These are phyloP conservation scores for Symbiodinium natans DNA, from an alignment of 73 alveolate genomes.

Conservation along the genomic window DNA sequence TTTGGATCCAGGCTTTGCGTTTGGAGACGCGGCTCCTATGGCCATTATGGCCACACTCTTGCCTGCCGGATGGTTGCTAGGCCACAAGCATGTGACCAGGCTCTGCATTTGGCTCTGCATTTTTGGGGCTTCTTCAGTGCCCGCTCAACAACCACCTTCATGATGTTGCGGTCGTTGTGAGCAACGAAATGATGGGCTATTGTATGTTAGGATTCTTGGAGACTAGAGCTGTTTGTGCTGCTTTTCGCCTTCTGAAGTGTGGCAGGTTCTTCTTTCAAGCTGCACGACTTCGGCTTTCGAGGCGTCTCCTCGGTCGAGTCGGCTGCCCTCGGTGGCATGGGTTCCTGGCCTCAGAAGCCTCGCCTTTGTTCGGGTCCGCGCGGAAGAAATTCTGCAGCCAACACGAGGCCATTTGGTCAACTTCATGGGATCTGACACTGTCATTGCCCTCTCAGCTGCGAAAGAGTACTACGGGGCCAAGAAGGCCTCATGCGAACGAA, in stretches of 20 bases:
- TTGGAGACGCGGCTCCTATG: too few relatives aligned
- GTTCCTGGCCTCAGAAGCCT: background rate
- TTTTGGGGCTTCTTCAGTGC: too few relatives aligned
- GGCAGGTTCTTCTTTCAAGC: constrained; percentile 79
- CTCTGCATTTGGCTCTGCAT: too few relatives aligned
- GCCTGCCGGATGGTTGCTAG: too few relatives aligned
- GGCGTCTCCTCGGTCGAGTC: constrained; percentile 91
- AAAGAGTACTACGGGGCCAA: constrained; percentile 74
- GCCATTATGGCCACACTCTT: too few relatives aligned
- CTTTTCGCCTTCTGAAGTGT: background rate
- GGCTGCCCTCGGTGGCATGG: constrained; percentile 82
- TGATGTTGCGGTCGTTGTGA: too few relatives aligned
- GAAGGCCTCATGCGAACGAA: background rate
- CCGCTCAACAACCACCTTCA: too few relatives aligned
- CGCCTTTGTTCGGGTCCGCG: background rate
- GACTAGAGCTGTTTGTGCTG: too few relatives aligned
- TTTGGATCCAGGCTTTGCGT: too few relatives aligned
- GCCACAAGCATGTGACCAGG: too few relatives aligned
- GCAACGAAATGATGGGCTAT: too few relatives aligned
- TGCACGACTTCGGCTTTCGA: constrained; percentile 89
- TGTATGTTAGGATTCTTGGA: too few relatives aligned
- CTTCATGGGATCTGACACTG: constrained; percentile 89
- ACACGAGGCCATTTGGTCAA: constrained; percentile 69
- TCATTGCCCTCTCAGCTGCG: constrained; percentile 62
- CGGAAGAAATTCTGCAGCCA: background rate